Percentiles rank a stretch among this genome's conserved stretches.
Evolutionary conservation across 371 early-diverging fungal genomes (phyloP).

Genomic region (Sporodiniella umbellata): DNA sequence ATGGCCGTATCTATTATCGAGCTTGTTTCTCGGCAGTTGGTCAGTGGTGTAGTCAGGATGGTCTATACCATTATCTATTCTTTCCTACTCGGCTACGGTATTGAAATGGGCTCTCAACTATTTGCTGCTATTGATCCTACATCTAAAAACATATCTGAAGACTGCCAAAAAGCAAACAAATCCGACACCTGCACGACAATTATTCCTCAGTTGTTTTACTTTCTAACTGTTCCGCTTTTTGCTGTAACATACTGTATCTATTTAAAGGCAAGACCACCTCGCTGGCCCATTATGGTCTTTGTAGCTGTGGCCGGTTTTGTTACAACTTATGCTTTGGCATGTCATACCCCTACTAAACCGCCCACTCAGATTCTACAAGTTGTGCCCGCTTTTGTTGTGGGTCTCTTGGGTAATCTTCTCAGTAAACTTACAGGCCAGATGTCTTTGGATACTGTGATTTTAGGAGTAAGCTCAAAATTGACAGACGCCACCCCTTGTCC

Average conservation of each 20-base stretch:
- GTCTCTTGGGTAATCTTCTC: constrained; percentile 51
- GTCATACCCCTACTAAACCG: constrained; percentile 48
- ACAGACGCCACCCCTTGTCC: too few relatives aligned
- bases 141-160: constrained; percentile 11
- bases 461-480: constrained; percentile 37
- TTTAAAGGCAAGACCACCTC: constrained; percentile 32
- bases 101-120: constrained; percentile 65
- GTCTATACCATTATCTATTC: constrained; percentile 78
- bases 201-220: constrained; percentile 25
- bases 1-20: constrained; percentile 82
- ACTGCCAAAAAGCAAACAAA: constrained; percentile 13
- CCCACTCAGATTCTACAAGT: constrained; percentile 43
- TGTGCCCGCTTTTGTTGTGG: constrained; percentile 55
- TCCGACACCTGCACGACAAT: constrained; percentile 27
- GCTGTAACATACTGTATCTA: constrained; percentile 44
- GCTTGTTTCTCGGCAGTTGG: constrained; percentile 77
- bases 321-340: constrained; percentile 28
- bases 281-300: constrained; percentile 42
- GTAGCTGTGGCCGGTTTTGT: constrained; percentile 36
- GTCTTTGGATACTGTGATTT: constrained; percentile 56
- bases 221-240: constrained; percentile 40
- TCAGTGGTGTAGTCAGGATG: constrained; percentile 83
- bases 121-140: constrained; percentile 38
- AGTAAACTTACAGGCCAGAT: constrained; percentile 51
- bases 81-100: constrained; percentile 76